These are phyloP conservation scores for Pyrenochaeta sp. DNA, from an alignment of 2,329 filamentous ascomycete species.

Conservation along the genomic window DNA sequence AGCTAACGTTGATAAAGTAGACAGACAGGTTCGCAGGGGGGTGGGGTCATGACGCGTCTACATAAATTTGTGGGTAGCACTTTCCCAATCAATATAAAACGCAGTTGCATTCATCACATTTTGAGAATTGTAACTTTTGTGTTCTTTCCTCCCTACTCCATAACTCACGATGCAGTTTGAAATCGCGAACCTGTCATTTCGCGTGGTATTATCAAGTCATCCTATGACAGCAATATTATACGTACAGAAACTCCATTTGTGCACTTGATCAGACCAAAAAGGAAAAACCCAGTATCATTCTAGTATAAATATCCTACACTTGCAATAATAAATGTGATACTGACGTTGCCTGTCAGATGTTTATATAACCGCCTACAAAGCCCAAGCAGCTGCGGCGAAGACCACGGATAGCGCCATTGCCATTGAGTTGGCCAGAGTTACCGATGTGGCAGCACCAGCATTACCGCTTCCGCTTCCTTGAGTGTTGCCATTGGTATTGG, in stretches of 20 bases:
- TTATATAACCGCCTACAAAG: constrained; percentile 20
- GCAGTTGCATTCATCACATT: background rate
- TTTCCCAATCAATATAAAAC: background rate
- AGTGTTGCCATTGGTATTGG: constrained; percentile 4
- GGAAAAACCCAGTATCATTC: constrained; percentile 3
- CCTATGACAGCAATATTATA: background rate
- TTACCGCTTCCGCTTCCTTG: constrained; percentile 5
- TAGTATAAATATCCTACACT: background rate
- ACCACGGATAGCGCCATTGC: constrained; percentile 36
- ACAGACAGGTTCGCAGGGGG: background rate
- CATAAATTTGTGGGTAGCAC: constrained; percentile 2
- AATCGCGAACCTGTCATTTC: constrained; percentile 5
- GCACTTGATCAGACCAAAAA: background rate
- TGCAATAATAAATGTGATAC: constrained; percentile 2
- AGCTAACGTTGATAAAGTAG: no score
- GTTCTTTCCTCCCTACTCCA: background rate
- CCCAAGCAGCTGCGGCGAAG: constrained; percentile 34
- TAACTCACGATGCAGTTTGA: constrained; percentile 5
- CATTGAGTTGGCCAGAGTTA: constrained; percentile 31
- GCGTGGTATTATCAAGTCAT: background rate
- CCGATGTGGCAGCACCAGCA: constrained; percentile 20
- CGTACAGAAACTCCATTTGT: background rate
- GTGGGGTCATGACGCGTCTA: constrained; percentile 16
- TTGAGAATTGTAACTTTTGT: constrained; percentile 1
- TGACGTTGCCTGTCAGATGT: background rate